phyloP scores from a whole-genome alignment of 1,139 yeast species.

The Pichia sp. region DNA sequence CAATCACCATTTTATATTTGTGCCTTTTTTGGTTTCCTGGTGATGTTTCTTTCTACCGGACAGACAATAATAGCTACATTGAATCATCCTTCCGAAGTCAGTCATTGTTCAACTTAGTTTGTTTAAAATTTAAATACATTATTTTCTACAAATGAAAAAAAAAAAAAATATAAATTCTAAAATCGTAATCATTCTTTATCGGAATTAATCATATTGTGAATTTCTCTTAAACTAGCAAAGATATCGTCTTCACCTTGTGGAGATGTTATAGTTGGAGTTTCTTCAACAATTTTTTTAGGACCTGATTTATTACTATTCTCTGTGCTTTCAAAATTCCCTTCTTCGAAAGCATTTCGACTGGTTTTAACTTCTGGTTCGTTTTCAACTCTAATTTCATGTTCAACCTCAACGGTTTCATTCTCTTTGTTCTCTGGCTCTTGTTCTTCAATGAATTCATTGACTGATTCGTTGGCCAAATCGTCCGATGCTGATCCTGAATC shows the following conservation, averaged over 20 bases:
- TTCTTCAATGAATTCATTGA: no score
- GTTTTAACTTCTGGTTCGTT: no score
- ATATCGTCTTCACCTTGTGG: not conserved
- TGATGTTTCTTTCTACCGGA: conserved; percentile 72
- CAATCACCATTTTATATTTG: conserved; percentile 55
- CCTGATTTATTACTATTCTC: not conserved
- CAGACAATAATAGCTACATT: conserved; percentile 61
- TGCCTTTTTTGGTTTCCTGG: conserved; percentile 62
- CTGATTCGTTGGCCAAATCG: no score
- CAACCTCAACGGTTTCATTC: conserved; percentile 4
- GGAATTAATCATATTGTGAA: conserved; percentile 4
- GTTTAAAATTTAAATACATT: not conserved
- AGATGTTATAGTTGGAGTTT: not conserved
- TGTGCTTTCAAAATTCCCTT: not conserved
- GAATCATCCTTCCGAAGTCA: conserved; percentile 33
- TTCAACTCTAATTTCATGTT: not conserved
- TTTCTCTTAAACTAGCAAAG: conserved; percentile 4
- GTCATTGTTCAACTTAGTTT: conserved; percentile 34
- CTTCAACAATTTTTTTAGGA: not conserved
- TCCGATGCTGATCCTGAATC: not conserved
- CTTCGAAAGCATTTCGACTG: not conserved
- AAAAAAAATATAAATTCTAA: no score
- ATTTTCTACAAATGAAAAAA: not conserved
- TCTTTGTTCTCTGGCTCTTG: conserved; percentile 1
- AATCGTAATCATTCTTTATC: no score